Evolutionary conservation across 305 asterid genomes (phyloP).

Genomic region (Fraxinus sp.): DNA sequence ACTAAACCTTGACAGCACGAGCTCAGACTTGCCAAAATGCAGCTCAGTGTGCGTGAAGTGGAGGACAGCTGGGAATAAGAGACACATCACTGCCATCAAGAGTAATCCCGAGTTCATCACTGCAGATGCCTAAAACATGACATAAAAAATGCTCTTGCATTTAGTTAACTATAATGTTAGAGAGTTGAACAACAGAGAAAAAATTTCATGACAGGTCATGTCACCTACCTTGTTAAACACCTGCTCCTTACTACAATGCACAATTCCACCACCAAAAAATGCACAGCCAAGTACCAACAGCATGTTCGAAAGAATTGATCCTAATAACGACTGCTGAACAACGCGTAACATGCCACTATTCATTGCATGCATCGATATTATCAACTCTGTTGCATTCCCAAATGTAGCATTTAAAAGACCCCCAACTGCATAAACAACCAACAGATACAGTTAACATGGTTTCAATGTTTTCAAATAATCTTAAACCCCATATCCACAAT

Average conservation of each 20-base stretch:
- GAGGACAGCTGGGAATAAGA: constrained; percentile 74
- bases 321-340: constrained; percentile 73
- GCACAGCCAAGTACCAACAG: constrained; percentile 86
- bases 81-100: constrained; percentile 85
- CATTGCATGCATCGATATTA: constrained; percentile 73
- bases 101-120: constrained; percentile 76
- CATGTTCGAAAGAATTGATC: constrained; percentile 78
- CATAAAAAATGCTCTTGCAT: neutral
- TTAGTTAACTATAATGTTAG: constrained; percentile 18
- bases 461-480: neutral
- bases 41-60: constrained; percentile 73
- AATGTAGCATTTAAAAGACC: constrained; percentile 85
- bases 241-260: constrained; percentile 56
- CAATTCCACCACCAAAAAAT: constrained; percentile 74
- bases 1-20: constrained; percentile 83
- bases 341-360: constrained; percentile 72
- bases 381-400: constrained; percentile 85
- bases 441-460: neutral
- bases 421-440: constrained; percentile 52
- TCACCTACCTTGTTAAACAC: constrained; percentile 66
- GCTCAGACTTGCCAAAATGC: constrained; percentile 78
- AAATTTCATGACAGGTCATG: neutral
- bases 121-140: constrained; percentile 52
- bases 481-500: neutral
- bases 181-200: neutral